Conservation (phyloP, 1,284 basidiomycete species). For the Jaminaea rosea region DNA sequence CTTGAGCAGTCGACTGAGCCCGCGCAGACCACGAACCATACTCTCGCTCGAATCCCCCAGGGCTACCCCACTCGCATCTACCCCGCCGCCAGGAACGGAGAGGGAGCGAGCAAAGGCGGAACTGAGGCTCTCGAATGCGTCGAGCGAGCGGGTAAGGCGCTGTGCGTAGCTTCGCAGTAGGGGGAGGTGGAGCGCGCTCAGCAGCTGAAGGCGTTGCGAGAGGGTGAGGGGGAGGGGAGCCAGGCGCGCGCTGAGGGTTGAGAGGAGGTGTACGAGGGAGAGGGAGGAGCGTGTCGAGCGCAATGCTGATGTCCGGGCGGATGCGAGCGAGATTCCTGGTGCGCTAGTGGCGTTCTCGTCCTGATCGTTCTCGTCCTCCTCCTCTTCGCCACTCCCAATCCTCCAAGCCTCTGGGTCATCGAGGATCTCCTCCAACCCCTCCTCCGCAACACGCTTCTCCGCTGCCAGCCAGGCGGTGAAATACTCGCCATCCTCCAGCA, state of each 20-base stretch:
- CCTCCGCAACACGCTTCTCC: constrained; percentile 59
- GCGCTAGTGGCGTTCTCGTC: not conserved
- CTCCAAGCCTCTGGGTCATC: constrained; percentile 74
- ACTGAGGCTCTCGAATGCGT: constrained; percentile 84
- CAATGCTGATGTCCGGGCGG: constrained; percentile 19
- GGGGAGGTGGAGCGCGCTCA: constrained; percentile 74
- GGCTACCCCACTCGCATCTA: not conserved
- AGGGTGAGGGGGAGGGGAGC: constrained; percentile 71
- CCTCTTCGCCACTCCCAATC: constrained; percentile 59
- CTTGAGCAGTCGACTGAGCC: constrained; percentile 34
- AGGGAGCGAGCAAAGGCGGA: constrained; percentile 79
- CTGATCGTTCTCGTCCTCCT: constrained; percentile 50
- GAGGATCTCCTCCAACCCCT: constrained; percentile 73
- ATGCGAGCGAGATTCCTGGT: not conserved
- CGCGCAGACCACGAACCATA: constrained; percentile 40
- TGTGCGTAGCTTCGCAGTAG: constrained; percentile 66
- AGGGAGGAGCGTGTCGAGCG: constrained; percentile 32
- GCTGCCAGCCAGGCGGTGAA: constrained; percentile 71
- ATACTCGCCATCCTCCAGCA: constrained; percentile 76
- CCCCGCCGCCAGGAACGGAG: constrained; percentile 63
- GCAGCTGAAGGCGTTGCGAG: constrained; percentile 68
- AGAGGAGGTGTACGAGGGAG: constrained; percentile 23
- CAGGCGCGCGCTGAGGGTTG: constrained; percentile 64
- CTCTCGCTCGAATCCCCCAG: constrained; percentile 21
- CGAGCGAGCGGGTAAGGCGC: constrained; percentile 71